Evolutionary conservation across 345 rosid genomes (phyloP), one percentile per base, ranked within the genome.

Genomic region (Nephelium lappaceum): DNA sequence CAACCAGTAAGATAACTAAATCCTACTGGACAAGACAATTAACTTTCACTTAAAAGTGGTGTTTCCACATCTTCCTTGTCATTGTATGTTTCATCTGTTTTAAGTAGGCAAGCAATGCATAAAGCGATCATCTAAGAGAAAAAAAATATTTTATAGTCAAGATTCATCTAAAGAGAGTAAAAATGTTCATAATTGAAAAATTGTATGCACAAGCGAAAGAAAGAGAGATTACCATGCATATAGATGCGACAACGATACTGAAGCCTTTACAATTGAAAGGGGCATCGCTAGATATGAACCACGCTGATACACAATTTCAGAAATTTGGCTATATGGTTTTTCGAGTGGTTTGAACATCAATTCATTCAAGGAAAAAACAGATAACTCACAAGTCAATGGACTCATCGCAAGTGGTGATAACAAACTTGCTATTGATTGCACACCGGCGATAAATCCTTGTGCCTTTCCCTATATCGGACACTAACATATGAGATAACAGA

Each of bases 241-340:
- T 36, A 27, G 92, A 84, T 31, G 88, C 87, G 21, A 80, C 61
- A 63, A 87, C 23, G 31, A 89, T 82, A 80, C 92, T 89, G 60
- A 89, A 89, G 31, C 92, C 90, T 76, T 83, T 87, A 82, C 89
- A 87, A 82, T 87, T 72, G 77, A 89, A 89, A 67, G 90, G 92
- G 24, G 92, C 87, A 76, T 67, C 45, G 6, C 74, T 70, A 12
- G 90, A 87, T 4, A 87, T 77, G 83, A 87, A 87, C 87, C 83
- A 83, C 5, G 92, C 90, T 89, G 88, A 75, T 62, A 74, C 18
- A 64, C n/a, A 11, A 62, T 14, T 49, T 5, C 47, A 55, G 27
- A 67, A 4, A 43, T 47, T 15, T 42, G 72, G 64, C 42, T 53
- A 74, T 39, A 67, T n/a, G 19, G 55, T 38, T 38, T 38, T 38